Percentiles rank a stretch among this genome's conserved stretches.
Evolutionary conservation across 164 flowering plant genomes (phyloP).

Genomic region (Brasenia schreberi): DNA sequence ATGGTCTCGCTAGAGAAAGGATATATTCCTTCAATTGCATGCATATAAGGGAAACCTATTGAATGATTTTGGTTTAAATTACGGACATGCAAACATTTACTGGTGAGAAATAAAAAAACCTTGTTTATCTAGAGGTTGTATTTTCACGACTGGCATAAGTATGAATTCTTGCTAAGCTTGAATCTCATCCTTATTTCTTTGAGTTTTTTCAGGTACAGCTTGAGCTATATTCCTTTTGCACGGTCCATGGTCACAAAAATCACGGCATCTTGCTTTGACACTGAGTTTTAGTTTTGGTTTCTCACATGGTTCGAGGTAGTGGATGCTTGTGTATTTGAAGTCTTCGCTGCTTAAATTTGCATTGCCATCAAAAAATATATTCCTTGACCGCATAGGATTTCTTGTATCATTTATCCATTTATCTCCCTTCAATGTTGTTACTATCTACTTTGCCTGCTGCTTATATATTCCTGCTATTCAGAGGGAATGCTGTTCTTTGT

Average conservation of each 20-base stretch:
- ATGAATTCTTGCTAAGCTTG: neutral
- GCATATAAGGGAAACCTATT: no score
- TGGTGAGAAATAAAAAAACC: no score
- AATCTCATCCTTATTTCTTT: neutral
- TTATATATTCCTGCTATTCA: neutral
- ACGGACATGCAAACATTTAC: no score
- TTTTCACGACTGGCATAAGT: no score
- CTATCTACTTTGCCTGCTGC: neutral
- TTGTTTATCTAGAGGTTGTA: no score
- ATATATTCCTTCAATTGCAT: no score
- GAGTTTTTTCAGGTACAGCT: constrained; percentile 60
- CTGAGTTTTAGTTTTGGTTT: constrained; percentile 44
- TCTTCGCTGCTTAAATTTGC: neutral
- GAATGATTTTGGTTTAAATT: no score
- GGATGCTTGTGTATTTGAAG: neutral
- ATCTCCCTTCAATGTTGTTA: neutral
- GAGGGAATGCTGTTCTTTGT: neutral
- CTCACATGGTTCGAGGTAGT: neutral
- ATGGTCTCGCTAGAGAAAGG: no score
- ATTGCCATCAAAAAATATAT: neutral
- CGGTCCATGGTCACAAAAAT: constrained; percentile 71
- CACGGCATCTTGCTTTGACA: constrained; percentile 68
- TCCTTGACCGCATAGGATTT: neutral
- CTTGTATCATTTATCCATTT: neutral
- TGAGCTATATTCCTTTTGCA: constrained; percentile 94